phyloP scores from a whole-genome alignment of 352 stramenopile genomes.

The Elongisporangium prolatum region DNA sequence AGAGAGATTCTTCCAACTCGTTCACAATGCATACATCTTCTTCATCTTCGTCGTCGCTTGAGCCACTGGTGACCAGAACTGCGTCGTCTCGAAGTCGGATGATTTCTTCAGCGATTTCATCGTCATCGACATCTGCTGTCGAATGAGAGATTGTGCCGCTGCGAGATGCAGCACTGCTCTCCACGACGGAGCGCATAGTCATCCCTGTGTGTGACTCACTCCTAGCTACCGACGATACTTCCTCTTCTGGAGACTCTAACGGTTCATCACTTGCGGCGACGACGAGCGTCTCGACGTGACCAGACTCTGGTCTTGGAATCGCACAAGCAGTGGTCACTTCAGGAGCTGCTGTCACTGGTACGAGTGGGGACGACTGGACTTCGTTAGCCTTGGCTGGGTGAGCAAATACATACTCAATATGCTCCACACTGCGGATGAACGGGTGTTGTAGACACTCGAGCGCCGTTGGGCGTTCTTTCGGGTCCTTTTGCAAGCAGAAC shows the following conservation, averaged over 20 bases:
- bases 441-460: constrained; percentile 88
- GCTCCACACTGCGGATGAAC: constrained; percentile 63
- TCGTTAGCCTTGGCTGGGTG: neutral
- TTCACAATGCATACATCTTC: constrained; percentile 4
- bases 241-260: neutral
- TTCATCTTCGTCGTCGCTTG: constrained; percentile 12
- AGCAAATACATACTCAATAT: constrained; percentile 34
- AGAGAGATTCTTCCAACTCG: neutral
- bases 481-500: constrained; percentile 75
- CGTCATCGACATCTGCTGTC: constrained; percentile 12
- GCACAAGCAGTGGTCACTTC: too few species aligned
- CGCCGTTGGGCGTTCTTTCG: constrained; percentile 70
- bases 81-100: constrained; percentile 4
- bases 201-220: neutral
- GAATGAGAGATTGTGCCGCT: neutral
- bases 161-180: neutral
- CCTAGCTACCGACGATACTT: neutral
- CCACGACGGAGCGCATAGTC: neutral
- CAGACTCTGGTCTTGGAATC: neutral
- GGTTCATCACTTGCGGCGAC: neutral
- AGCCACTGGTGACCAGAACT: constrained; percentile 10
- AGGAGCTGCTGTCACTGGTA: neutral
- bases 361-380: neutral
- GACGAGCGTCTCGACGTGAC: neutral
- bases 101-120: constrained; percentile 39